Evolutionary conservation across 2,329 filamentous ascomycete genomes (phyloP), one percentile per base, ranked within the genome.

Genomic region (Dothideomycetes sp.): DNA sequence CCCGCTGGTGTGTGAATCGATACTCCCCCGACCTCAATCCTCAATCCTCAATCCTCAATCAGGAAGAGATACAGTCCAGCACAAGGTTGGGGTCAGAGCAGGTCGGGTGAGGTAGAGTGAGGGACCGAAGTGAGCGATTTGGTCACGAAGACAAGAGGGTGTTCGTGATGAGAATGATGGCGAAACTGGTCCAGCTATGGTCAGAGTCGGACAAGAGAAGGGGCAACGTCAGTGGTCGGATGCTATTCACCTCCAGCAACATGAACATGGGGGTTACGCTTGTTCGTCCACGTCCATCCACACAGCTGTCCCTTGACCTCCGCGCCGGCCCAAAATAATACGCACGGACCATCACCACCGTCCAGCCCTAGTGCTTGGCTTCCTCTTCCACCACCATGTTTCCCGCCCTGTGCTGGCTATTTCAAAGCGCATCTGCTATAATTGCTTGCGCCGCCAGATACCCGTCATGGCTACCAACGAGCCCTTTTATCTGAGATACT

Each of bases 401-500:
- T n/a, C n/a, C n/a, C n/a, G n/a, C n/a, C n/a, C n/a, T n/a, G n/a
- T n/a, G n/a, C n/a, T n/a, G n/a, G n/a, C n/a, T n/a, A n/a, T n/a
- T n/a, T n/a, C n/a, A n/a, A n/a, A n/a, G n/a, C n/a, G n/a, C 22
- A 27, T 27, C 22, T 27, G n/a, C 22, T 27, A 7, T 7, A 7
- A 27, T 27, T 27, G 22, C 22, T 27, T 12, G 7, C 12, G 22
- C 7, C 12, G 12, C 22, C 22, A 27, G 7, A 27, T 17, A 14
- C 10, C 12, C 50, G 68, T 55, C 44, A 87, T 82, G 73, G 69
- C 82, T 51, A 64, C 72, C 52, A 82, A 74, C 61, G 88, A 95
- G 54, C 81, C 83, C 5, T 96, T 98, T 61, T 98, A 98, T 57
- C 68, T 98, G 50, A 81, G 91, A 55, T 98, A 98, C 72, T 98